A percentile compares a stretch with the other conserved stretches of the same genome.
Conservation (phyloP, 2,329 filamentous ascomycete species). For the Aspergillus bombycis region DNA sequence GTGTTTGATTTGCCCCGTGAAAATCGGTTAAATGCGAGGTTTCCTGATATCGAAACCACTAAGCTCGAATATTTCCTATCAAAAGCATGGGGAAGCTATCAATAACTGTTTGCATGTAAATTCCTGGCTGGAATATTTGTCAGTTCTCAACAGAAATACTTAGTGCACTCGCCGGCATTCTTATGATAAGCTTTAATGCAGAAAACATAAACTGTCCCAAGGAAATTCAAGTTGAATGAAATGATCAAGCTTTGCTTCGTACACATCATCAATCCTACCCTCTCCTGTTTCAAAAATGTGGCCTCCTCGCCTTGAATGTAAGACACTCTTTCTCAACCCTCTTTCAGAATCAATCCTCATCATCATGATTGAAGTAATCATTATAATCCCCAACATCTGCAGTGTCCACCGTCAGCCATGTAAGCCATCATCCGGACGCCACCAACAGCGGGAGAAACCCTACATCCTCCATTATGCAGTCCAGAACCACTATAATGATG, state of each 20-base stretch:
- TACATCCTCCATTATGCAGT: not conserved
- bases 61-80: constrained; percentile 29
- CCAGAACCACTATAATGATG: not conserved
- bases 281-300: too few relatives aligned
- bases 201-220: too few relatives aligned
- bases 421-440: not conserved
- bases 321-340: too few relatives aligned
- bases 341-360: not conserved
- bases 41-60: constrained; percentile 28
- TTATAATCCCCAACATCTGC: not conserved
- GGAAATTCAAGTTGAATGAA: too few relatives aligned
- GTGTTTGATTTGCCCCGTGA: constrained; percentile 32
- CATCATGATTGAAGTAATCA: not conserved
- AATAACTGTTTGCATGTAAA: not conserved
- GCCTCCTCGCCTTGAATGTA: too few relatives aligned
- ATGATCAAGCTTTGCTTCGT: too few relatives aligned
- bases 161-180: too few relatives aligned
- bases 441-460: not conserved
- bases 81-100: constrained; percentile 8
- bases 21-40: constrained; percentile 24
- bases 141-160: too few relatives aligned
- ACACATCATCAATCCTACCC: too few relatives aligned
- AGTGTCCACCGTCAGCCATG: not conserved
- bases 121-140: too few relatives aligned
- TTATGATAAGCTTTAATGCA: too few relatives aligned